Evolutionary conservation across 805 yeast species (phyloP).

Genomic region (Myxozyma udenii): DNA sequence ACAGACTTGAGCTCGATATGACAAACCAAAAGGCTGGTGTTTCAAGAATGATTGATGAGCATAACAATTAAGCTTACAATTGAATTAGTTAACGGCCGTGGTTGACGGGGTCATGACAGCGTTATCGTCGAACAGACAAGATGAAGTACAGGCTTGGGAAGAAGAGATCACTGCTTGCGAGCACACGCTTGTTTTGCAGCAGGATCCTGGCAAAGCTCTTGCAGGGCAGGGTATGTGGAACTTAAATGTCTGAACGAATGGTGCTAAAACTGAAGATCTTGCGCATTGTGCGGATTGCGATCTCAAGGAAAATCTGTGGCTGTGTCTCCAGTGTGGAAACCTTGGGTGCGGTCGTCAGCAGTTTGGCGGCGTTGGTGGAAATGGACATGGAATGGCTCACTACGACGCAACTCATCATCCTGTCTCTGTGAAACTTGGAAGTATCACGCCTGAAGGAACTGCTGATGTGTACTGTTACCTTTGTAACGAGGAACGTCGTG

Average conservation of each 20-base stretch:
- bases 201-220: constrained; percentile 32
- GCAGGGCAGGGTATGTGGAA: constrained; percentile 17
- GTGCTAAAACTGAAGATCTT: constrained; percentile 10
- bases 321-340: constrained; percentile 87
- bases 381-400: constrained; percentile 84
- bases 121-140: constrained; percentile 55
- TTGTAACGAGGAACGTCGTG: constrained; percentile 85
- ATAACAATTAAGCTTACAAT: too few relatives aligned
- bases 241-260: not conserved
- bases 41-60: too few relatives aligned
- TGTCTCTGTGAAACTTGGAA: constrained; percentile 87
- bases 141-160: constrained; percentile 89
- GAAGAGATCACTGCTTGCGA: constrained; percentile 77
- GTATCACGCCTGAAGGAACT: constrained; percentile 65
- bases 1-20: constrained; percentile 24
- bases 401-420: constrained; percentile 60
- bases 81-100: constrained; percentile 33
- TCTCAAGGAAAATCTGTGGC: constrained; percentile 78
- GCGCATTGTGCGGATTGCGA: constrained; percentile 42
- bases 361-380: constrained; percentile 91
- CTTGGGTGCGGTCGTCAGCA: constrained; percentile 94
- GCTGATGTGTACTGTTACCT: constrained; percentile 86
- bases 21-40: too few relatives aligned
- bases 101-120: constrained; percentile 52
- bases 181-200: constrained; percentile 62